These are phyloP conservation scores for Alnus glutinosa DNA, from an alignment of 306 rosid species.

Conservation along the genomic window DNA sequence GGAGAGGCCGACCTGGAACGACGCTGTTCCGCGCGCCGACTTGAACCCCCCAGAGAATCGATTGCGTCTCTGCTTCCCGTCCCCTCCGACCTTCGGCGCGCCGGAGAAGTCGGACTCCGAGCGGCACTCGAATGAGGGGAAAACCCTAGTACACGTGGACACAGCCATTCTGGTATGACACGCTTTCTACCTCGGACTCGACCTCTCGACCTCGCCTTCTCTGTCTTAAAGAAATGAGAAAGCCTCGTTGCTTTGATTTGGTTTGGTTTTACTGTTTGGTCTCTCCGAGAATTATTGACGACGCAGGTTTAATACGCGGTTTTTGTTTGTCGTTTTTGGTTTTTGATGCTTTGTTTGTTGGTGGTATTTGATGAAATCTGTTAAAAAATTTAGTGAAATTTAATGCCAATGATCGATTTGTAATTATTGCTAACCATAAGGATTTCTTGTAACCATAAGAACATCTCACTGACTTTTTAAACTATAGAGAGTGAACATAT, in stretches of 20 bases:
- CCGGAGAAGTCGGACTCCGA: conserved; percentile 51
- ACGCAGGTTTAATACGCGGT: conserved; percentile 1
- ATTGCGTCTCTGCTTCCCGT: conserved; percentile 26
- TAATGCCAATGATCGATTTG: no score
- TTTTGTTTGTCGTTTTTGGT: conserved; percentile 22
- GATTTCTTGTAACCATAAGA: no score
- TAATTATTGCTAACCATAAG: no score
- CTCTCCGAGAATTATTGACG: background rate
- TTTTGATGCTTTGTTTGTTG: background rate
- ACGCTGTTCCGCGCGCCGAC: conserved; percentile 1
- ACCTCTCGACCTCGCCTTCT: background rate
- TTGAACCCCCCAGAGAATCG: conserved; percentile 19
- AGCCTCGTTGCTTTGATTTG: background rate
- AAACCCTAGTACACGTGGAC: conserved; percentile 41
- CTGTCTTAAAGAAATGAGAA: background rate
- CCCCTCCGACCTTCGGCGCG: conserved; percentile 22
- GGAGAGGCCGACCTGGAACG: conserved; percentile 39
- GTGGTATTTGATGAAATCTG: no score
- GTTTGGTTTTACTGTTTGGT: background rate
- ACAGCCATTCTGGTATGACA: conserved; percentile 40
- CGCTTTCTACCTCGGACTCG: background rate
- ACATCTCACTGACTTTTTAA: no score
- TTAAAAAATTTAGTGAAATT: no score
- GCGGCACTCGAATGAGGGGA: conserved; percentile 45
- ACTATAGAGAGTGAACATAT: no score